Evolutionary conservation across 208 protist genomes (phyloP).

Genomic region (Phytomonas francai): DNA sequence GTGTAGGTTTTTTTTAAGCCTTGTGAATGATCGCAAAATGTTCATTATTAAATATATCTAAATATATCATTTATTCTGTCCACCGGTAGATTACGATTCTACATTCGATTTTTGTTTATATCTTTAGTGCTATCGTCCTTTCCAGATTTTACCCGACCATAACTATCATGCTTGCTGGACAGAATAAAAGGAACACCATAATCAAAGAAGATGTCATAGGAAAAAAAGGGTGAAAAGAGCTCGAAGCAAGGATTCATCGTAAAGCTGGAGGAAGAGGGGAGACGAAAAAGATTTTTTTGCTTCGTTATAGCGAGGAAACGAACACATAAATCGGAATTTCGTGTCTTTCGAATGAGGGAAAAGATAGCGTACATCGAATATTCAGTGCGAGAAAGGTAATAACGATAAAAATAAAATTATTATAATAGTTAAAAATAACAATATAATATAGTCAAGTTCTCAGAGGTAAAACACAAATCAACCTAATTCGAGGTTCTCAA

Average conservation of each 20-base stretch:
- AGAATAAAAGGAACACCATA: background rate
- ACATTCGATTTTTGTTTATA: conserved; percentile 4
- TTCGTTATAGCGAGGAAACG: background rate
- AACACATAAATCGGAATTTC: conserved; percentile 1
- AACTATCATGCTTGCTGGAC: conserved; percentile 2
- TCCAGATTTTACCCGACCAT: conserved; percentile 2
- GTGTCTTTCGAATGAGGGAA: background rate
- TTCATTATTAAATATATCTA: conserved; percentile 2
- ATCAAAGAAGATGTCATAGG: conserved; percentile 12
- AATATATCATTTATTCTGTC: conserved; percentile 1
- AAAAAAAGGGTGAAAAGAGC: conserved; percentile 6
- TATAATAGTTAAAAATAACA: background rate
- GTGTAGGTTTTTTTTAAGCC: background rate
- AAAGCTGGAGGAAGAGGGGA: conserved; percentile 1
- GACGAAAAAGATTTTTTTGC: conserved; percentile 1
- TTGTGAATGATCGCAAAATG: background rate
- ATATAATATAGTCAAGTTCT: background rate
- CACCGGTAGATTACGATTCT: background rate
- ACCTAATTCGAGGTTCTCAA: background rate
- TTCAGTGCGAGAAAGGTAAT: background rate
- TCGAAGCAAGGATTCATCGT: background rate
- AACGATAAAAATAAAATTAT: background rate
- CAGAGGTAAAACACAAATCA: background rate
- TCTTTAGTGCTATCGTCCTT: conserved; percentile 2
- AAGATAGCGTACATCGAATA: background rate